A percentile compares a stretch with the other conserved stretches of the same genome.
These are phyloP conservation scores for Irpex lacteus DNA, from an alignment of 1,284 basidiomycete genomes.

Conservation along the genomic window DNA sequence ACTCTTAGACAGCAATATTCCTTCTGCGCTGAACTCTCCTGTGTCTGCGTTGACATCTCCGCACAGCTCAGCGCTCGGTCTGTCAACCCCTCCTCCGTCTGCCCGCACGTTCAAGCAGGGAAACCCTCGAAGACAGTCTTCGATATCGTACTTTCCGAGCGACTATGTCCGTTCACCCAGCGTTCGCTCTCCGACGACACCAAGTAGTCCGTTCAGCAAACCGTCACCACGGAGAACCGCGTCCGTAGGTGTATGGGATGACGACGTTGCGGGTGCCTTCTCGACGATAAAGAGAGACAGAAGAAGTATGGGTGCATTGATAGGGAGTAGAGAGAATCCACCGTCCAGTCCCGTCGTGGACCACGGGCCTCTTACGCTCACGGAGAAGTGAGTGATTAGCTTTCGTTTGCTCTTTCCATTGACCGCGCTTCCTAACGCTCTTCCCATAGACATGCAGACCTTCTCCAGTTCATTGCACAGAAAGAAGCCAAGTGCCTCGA, in stretches of 20 bases:
- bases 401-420: neutral
- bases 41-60: conserved; percentile 15
- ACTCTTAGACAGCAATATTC: conserved; percentile 28
- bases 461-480: conserved; percentile 76
- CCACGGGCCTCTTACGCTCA: conserved; percentile 50
- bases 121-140: conserved; percentile 50
- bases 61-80: conserved; percentile 9
- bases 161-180: conserved; percentile 28
- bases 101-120: conserved; percentile 16
- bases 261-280: neutral
- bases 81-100: conserved; percentile 24
- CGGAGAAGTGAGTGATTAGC: conserved; percentile 48
- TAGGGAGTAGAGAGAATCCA: conserved; percentile 4
- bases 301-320: conserved; percentile 21
- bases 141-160: conserved; percentile 57
- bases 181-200: conserved; percentile 24
- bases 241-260: conserved; percentile 18
- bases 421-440: neutral
- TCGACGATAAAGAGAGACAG: conserved; percentile 20
- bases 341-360: conserved; percentile 18
- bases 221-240: conserved; percentile 23
- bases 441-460: conserved; percentile 61
- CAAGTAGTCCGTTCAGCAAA: conserved; percentile 3
- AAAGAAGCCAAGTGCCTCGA: conserved; percentile 81
- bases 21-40: conserved; percentile 15